Evolutionary conservation across 441 rosid genomes (phyloP).

Genomic region (Brassica hybrid): DNA sequence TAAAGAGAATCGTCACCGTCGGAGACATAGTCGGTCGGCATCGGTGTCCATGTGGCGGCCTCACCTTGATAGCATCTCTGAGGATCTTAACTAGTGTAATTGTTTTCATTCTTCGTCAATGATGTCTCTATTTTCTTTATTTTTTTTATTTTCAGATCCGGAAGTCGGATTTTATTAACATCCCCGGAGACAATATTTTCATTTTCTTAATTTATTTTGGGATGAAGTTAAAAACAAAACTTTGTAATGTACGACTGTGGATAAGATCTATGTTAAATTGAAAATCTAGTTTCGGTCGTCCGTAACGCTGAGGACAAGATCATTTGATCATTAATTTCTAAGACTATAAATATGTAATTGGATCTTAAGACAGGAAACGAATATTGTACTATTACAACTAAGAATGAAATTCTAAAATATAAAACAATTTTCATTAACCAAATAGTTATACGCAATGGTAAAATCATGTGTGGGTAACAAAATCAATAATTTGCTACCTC

Average conservation of each 20-base stretch:
- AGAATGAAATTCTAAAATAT: neutral
- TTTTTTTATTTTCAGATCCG: neutral
- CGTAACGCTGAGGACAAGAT: conserved; percentile 21
- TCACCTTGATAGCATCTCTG: conserved; percentile 71
- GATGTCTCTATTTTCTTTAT: conserved; percentile 29
- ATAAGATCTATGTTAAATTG: conserved; percentile 40
- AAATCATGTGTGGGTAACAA: too few species aligned
- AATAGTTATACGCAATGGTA: neutral
- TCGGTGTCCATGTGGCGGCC: conserved; percentile 68
- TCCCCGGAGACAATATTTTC: conserved; percentile 40
- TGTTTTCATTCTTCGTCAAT: conserved; percentile 6
- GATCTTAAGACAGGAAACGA: conserved; percentile 8
- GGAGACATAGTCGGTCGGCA: conserved; percentile 49
- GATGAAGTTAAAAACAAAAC: conserved; percentile 23
- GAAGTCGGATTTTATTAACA: conserved; percentile 23
- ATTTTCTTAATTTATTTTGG: conserved; percentile 38
- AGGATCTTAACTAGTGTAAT: conserved; percentile 54
- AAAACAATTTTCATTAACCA: neutral
- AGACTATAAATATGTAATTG: conserved; percentile 10
- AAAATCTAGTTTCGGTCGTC: conserved; percentile 7
- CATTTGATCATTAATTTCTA: neutral
- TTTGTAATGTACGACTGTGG: conserved; percentile 37
- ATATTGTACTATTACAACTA: neutral
- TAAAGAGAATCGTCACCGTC: conserved; percentile 43
- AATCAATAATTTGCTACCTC: too few species aligned